These are phyloP conservation scores for Rubia yunnanensis DNA, from an alignment of 257 asterid species.

Conservation along the genomic window DNA sequence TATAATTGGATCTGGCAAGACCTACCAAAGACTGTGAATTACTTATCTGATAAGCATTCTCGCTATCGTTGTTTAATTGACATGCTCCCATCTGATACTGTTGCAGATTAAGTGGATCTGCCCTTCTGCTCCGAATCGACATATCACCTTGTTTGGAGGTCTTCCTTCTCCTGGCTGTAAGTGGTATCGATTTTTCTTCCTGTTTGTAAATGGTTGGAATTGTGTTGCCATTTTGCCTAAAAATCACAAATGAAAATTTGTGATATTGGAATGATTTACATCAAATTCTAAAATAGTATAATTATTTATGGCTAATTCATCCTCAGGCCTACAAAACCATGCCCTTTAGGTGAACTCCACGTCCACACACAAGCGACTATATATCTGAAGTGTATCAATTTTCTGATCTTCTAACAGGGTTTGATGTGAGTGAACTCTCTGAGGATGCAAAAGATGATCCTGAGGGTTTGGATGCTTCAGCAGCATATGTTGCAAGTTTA, in stretches of 20 bases:
- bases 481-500: slow-evolving; percentile 83
- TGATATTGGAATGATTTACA: neutral
- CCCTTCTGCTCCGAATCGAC: slow-evolving; percentile 79
- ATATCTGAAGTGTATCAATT: neutral
- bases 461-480: slow-evolving; percentile 83
- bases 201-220: neutral
- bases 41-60: neutral
- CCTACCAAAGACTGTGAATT: neutral
- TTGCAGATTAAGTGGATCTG: slow-evolving; percentile 93
- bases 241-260: neutral
- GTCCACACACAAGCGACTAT: neutral
- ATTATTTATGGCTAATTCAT: neutral
- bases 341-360: slow-evolving; percentile 1
- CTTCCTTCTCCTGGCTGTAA: slow-evolving; percentile 86
- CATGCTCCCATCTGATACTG: neutral
- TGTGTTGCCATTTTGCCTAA: neutral
- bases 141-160: slow-evolving; percentile 77
- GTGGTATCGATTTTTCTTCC: slow-evolving; percentile 15
- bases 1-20: neutral
- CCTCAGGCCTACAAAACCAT: neutral
- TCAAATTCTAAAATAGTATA: neutral
- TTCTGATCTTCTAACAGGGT: slow-evolving; percentile 40
- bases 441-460: slow-evolving; percentile 64
- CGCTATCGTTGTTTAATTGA: neutral
- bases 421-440: slow-evolving; percentile 77